These are phyloP conservation scores for Dryas octopetala DNA, from an alignment of 306 rosid genomes.

Conservation along the genomic window DNA sequence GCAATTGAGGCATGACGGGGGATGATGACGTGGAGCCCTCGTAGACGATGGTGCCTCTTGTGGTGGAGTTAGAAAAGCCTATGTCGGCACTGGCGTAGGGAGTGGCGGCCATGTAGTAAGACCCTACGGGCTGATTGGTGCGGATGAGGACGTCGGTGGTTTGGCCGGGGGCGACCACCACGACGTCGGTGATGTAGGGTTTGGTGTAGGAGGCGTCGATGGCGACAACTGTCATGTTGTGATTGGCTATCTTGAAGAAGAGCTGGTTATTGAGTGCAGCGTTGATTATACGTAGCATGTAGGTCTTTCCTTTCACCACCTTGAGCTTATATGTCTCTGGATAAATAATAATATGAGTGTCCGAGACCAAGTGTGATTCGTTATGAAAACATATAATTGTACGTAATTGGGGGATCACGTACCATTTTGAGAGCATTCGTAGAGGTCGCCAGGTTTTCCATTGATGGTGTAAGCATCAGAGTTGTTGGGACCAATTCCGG, in stretches of 20 bases:
- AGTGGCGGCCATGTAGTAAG: conserved; percentile 66
- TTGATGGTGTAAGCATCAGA: conserved; percentile 66
- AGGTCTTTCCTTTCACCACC: conserved; percentile 53
- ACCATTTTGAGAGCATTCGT: conserved; percentile 52
- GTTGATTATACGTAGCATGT: conserved; percentile 57
- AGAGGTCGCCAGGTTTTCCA: conserved; percentile 61
- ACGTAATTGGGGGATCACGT: background rate
- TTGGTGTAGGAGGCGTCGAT: conserved; percentile 57
- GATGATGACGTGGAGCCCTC: conserved; percentile 1
- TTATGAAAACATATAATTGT: no score
- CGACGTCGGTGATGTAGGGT: conserved; percentile 42
- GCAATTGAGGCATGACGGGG: conserved; percentile 49
- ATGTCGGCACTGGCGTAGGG: conserved; percentile 19
- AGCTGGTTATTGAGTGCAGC: conserved; percentile 61
- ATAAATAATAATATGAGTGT: background rate
- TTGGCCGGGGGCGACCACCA: conserved; percentile 57
- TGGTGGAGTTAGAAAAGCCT: background rate
- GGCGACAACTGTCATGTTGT: conserved; percentile 59
- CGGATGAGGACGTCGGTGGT: conserved; percentile 54
- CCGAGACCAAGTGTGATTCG: no score
- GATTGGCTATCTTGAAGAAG: conserved; percentile 64
- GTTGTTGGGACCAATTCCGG: conserved; percentile 11
- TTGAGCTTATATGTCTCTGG: conserved; percentile 35
- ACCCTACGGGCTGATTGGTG: conserved; percentile 35
- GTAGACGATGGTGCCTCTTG: conserved; percentile 45